A percentile compares a stretch with the other conserved stretches of the same genome.
Conservation (phyloP, 208 protist species). For the Trypanosoma mega region DNA sequence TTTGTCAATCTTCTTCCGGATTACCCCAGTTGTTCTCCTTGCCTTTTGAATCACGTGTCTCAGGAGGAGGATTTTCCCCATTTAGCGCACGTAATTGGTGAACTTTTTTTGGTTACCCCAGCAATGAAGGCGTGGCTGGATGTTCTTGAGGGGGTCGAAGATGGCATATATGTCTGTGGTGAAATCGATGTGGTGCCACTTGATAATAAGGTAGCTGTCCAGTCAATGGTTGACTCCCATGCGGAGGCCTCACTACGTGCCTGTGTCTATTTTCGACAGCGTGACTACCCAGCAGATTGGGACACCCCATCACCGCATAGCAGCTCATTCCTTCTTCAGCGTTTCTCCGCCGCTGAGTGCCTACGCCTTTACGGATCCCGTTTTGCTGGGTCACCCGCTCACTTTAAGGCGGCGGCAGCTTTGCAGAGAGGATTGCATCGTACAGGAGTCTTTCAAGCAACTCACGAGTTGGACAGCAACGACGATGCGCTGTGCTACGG, state of each 20-base stretch:
- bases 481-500: neutral
- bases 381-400: slow-evolving; percentile 42
- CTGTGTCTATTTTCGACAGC: slow-evolving; percentile 48
- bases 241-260: slow-evolving; percentile 21
- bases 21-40: slow-evolving; percentile 44
- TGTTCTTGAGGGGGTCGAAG: slow-evolving; percentile 46
- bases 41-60: slow-evolving; percentile 40
- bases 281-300: slow-evolving; percentile 51
- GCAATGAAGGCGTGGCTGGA: slow-evolving; percentile 63
- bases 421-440: slow-evolving; percentile 4
- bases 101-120: slow-evolving; percentile 54
- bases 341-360: slow-evolving; percentile 41
- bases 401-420: slow-evolving; percentile 19
- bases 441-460: neutral
- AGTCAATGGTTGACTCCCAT: slow-evolving; percentile 22
- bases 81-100: slow-evolving; percentile 50
- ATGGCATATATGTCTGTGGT: slow-evolving; percentile 30
- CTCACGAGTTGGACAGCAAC: too few species aligned
- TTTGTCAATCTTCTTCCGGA: slow-evolving; percentile 56
- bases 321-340: slow-evolving; percentile 29
- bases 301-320: slow-evolving; percentile 16
- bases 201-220: slow-evolving; percentile 18
- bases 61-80: slow-evolving; percentile 16
- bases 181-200: slow-evolving; percentile 28
- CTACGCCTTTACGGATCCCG: slow-evolving; percentile 37